phyloP scores from a whole-genome alignment of 2,329 filamentous ascomycete species.

The Sclerotinia borealis region DNA sequence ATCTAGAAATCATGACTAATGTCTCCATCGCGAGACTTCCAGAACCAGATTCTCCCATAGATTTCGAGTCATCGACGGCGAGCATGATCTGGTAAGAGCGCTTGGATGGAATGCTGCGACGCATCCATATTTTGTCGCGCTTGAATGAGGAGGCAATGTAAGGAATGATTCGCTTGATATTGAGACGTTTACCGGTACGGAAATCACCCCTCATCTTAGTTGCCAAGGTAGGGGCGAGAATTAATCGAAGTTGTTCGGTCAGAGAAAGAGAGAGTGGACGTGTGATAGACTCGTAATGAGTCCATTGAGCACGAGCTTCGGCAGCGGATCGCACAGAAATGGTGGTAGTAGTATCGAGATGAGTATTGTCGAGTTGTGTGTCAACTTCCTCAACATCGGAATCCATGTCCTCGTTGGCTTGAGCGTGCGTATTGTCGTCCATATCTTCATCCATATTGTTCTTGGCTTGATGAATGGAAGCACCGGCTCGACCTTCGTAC shows the following conservation, averaged over 20 bases:
- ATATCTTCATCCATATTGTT: slow-evolving; percentile 42
- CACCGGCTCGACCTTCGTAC: slow-evolving; percentile 53
- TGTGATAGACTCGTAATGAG: slow-evolving; percentile 74
- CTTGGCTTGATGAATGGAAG: slow-evolving; percentile 45
- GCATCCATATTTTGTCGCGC: slow-evolving; percentile 99
- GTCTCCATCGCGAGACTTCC: slow-evolving; percentile 86
- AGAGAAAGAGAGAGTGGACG: slow-evolving; percentile 81
- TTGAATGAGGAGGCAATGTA: slow-evolving; percentile 99
- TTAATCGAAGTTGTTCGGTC: slow-evolving; percentile 90
- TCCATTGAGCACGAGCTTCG: slow-evolving; percentile 72
- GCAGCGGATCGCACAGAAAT: slow-evolving; percentile 36
- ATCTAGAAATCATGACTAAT: slow-evolving; percentile 81
- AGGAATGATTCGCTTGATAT: slow-evolving; percentile 98
- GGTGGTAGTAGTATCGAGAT: slow-evolving; percentile 42
- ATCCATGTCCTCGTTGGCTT: slow-evolving; percentile 31
- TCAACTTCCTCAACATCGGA: slow-evolving; percentile 35
- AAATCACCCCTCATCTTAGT: slow-evolving; percentile 96
- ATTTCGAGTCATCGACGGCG: slow-evolving; percentile 90
- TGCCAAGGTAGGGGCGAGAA: slow-evolving; percentile 87
- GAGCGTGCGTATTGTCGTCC: slow-evolving; percentile 43
- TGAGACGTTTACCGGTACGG: slow-evolving; percentile 94
- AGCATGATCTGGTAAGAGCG: slow-evolving; percentile 96
- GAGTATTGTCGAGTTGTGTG: slow-evolving; percentile 65
- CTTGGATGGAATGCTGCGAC: slow-evolving; percentile 83
- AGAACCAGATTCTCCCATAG: slow-evolving; percentile 77